Conservation (phyloP, 2,329 filamentous ascomycete species). For the Dendryphion nanum region DNA sequence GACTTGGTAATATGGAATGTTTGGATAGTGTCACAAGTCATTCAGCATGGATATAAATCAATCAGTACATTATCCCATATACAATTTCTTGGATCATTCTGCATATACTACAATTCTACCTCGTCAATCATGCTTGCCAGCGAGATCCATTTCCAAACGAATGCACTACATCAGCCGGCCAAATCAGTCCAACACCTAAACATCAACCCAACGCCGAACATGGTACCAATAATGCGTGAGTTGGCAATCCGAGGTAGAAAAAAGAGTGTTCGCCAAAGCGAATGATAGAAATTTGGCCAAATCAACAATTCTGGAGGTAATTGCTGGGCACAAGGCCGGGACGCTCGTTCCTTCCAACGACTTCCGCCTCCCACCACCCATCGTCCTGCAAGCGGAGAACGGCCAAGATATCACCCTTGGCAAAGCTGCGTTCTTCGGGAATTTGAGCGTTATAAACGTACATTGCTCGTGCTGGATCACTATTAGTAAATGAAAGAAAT, state of each 20-base stretch:
- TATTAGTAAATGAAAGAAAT: too few relatives aligned
- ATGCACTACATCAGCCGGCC: too few relatives aligned
- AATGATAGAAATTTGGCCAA: neutral
- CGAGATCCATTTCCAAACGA: neutral
- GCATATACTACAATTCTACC: neutral
- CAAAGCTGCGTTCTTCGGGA: constrained; percentile 88
- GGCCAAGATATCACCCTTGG: constrained; percentile 87
- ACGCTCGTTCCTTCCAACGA: constrained; percentile 62
- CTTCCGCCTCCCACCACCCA: constrained; percentile 98
- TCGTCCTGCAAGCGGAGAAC: constrained; percentile 92
- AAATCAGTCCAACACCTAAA: neutral
- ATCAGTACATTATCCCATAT: neutral
- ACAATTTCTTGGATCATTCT: neutral
- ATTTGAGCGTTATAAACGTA: constrained; percentile 95
- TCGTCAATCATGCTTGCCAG: neutral
- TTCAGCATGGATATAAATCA: neutral
- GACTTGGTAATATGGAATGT: too few relatives aligned
- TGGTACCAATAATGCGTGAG: neutral
- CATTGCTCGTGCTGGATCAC: constrained; percentile 81
- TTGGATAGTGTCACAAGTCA: too few relatives aligned
- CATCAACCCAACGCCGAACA: neutral
- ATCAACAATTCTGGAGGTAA: constrained; percentile 58
- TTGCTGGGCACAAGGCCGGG: constrained; percentile 65
- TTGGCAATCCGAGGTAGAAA: neutral
- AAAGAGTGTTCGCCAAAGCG: neutral